Conservation (phyloP, 2,329 filamentous ascomycete species). For the Lomentospora prolificans region DNA sequence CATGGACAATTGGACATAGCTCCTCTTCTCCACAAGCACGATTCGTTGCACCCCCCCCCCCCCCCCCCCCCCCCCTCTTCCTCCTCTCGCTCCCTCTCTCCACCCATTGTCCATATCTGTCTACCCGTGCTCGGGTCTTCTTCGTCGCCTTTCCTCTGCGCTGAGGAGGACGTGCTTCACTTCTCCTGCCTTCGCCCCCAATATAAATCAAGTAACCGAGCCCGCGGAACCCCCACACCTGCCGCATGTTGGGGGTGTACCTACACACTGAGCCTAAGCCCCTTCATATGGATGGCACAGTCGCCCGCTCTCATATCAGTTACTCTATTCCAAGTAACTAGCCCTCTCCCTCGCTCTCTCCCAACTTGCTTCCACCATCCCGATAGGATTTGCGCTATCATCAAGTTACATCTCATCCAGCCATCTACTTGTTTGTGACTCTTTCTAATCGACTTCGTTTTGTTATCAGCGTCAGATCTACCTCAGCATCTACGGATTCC, state of each 20-base stretch:
- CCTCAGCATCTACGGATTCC: not conserved
- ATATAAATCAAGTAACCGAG: not conserved
- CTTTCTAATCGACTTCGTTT: not conserved
- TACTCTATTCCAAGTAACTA: not conserved
- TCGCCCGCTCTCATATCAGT: not conserved
- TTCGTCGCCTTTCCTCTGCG: not conserved
- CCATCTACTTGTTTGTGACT: not conserved
- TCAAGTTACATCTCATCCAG: not conserved
- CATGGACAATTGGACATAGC: not conserved
- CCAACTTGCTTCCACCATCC: not conserved
- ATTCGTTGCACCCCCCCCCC: not conserved
- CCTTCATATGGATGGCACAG: not conserved
- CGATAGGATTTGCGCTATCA: not conserved
- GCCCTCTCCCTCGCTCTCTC: constrained; percentile 1
- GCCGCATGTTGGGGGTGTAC: not conserved
- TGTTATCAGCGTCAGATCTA: not conserved
- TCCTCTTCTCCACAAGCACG: not conserved
- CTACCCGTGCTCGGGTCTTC: not conserved
- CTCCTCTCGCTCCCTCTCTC: not conserved
- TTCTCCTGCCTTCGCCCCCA: not conserved
- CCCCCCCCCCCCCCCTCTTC: not conserved
- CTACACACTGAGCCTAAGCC: not conserved
- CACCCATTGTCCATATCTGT: not conserved
- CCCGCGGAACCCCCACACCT: not conserved
- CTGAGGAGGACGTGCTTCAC: too few relatives aligned